These are phyloP conservation scores for Scenedesmus sp. DNA, from an alignment of 163 green algal genomes.

Conservation along the genomic window DNA sequence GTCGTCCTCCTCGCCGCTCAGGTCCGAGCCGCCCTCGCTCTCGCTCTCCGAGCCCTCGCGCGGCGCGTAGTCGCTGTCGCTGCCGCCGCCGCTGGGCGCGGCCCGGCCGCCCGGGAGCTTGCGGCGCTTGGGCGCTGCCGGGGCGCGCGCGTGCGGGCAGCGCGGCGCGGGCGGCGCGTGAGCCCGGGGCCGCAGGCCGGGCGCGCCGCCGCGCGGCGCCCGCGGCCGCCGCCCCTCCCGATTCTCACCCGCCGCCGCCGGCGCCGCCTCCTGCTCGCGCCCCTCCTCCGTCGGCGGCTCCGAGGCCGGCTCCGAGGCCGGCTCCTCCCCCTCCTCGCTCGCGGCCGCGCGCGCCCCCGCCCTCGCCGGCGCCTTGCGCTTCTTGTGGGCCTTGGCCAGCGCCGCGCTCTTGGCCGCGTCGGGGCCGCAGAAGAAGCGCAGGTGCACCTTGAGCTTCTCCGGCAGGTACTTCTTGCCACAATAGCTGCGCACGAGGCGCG, in stretches of 20 bases:
- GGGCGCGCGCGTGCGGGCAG: background rate
- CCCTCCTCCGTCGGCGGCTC: constrained; percentile 37
- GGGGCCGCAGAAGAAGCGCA: constrained; percentile 95
- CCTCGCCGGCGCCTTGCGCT: constrained; percentile 49
- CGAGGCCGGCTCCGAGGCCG: constrained; percentile 23
- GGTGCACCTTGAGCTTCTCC: constrained; percentile 83
- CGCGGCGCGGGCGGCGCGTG: background rate
- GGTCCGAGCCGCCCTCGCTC: background rate
- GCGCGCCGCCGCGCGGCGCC: constrained; percentile 24
- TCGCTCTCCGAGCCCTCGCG: background rate
- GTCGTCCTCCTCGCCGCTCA: constrained; percentile 6
- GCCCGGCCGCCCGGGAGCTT: background rate
- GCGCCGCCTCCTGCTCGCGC: constrained; percentile 25
- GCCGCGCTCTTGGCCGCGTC: constrained; percentile 82
- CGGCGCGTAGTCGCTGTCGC: constrained; percentile 2
- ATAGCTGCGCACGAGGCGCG: constrained; percentile 75
- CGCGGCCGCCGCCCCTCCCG: constrained; percentile 38
- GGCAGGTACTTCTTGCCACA: constrained; percentile 87
- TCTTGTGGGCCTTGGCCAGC: constrained; percentile 86
- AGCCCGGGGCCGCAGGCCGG: background rate
- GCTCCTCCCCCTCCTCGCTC: constrained; percentile 14
- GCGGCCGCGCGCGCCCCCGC: constrained; percentile 6
- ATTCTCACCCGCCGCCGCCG: constrained; percentile 38
- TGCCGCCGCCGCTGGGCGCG: constrained; percentile 1
- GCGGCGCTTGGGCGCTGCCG: constrained; percentile 17